Evolutionary conservation across 208 protist species (phyloP), one percentile per base, ranked within the genome.

Genomic region (Trypanosomatidae sp.): DNA sequence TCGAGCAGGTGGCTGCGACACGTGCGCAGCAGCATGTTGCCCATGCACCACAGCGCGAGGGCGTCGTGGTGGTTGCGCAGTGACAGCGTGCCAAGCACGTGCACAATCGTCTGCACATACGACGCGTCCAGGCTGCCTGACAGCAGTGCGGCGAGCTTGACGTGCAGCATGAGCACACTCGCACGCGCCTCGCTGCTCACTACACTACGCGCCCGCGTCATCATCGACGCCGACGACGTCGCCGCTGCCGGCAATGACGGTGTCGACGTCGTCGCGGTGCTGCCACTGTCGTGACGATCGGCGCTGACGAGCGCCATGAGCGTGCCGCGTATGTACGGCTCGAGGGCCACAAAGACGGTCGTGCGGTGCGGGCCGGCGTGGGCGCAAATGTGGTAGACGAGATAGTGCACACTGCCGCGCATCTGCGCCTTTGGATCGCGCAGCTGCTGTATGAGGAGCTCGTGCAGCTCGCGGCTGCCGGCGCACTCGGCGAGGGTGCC

Each of bases 301-400:
- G 72, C 74, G 47, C 58, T 82, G 21, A 86, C 53, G 18, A 93
- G 47, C 0, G 84, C 64, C 26, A 82, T 62, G 25, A 93, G 63
- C 0, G 85, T 93, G 52, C 70, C 78, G 43, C 85, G 73, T 52
- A 93, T 78, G 57, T 93, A 90, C 23, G 85, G 85, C 63, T 93
- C 79, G 16, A 93, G 51, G 1, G 61, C 67, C 24, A 74, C 56
- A 45, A 90, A 93, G 33, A 93, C 64, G 33, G 68, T 46, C 48
- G 79, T 76, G 39, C 80, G 72, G 46, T 93, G 80, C 59, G 82
- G 77, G 18, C 85, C 85, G n/a, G 80, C 85, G 53, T 93, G 71
- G 10, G 60, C 44, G 43, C 89, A 48, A 51, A 93, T 79, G 59
- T 90, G 76, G 64, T 73, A 93, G 15, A 88, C 41, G 10, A 93